Conservation (phyloP, 2,329 filamentous ascomycete genomes). For the Ceratocystis albifundus region DNA sequence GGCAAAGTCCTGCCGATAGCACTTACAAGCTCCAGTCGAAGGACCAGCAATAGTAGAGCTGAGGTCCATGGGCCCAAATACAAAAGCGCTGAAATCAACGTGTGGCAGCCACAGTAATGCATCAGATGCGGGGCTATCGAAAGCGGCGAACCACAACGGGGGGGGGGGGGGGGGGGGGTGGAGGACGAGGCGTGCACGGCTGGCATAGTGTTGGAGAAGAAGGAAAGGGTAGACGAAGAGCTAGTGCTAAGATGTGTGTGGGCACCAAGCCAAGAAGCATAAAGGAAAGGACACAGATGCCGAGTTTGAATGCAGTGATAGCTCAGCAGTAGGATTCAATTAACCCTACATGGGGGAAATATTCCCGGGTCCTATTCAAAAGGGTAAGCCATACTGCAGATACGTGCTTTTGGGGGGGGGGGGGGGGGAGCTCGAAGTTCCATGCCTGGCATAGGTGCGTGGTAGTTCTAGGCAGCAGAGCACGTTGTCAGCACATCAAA, state of each 20-base stretch:
- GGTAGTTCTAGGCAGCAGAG: no score
- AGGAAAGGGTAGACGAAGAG: neutral
- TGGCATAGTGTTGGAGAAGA: constrained; percentile 4
- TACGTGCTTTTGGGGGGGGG: no score
- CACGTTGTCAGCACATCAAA: no score
- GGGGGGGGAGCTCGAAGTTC: neutral
- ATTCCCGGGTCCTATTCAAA: neutral
- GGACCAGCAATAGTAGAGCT: neutral
- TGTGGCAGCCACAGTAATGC: neutral
- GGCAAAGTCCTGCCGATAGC: neutral
- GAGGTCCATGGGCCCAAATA: neutral
- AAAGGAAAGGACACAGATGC: neutral
- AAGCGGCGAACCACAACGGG: neutral
- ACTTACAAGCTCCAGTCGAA: neutral
- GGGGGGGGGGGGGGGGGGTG: no score
- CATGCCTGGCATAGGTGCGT: no score
- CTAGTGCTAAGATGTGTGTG: neutral
- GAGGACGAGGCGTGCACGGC: neutral
- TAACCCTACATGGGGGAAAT: neutral
- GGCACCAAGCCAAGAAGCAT: neutral
- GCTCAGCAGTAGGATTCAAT: neutral
- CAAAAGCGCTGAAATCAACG: neutral
- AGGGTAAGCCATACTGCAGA: neutral
- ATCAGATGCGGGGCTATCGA: neutral
- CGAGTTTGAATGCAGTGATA: neutral